Conservation (phyloP, 805 yeast species). For the Ogataea ganodermae region DNA sequence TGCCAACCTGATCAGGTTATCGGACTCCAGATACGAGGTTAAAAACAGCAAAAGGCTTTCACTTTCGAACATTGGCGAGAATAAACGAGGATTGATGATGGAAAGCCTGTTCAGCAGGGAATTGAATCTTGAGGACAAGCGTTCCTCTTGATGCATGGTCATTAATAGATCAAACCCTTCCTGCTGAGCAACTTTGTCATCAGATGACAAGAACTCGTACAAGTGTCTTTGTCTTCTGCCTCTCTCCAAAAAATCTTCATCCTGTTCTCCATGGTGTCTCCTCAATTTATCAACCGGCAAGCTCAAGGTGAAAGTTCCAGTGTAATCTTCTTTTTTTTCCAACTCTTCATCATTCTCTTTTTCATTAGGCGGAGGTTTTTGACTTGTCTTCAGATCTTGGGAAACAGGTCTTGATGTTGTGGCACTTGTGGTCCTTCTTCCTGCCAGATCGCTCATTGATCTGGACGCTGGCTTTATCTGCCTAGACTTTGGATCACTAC, state of each 20-base stretch:
- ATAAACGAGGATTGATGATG: slow-evolving; percentile 23
- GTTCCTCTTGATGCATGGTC: slow-evolving; percentile 6
- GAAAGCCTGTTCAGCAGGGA: slow-evolving; percentile 29
- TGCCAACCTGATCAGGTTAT: slow-evolving; percentile 31
- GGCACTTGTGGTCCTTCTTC: slow-evolving; percentile 7
- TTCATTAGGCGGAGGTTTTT: slow-evolving; percentile 3
- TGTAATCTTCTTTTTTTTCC: slow-evolving; percentile 19
- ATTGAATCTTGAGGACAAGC: slow-evolving; percentile 24
- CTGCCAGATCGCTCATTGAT: slow-evolving; percentile 5
- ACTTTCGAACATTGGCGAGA: slow-evolving; percentile 24
- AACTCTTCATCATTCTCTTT: slow-evolving; percentile 17
- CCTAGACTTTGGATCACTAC: slow-evolving; percentile 14
- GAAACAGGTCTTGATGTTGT: slow-evolving; percentile 10
- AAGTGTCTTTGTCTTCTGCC: slow-evolving; percentile 23
- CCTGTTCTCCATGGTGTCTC: slow-evolving; percentile 4
- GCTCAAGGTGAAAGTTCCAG: slow-evolving; percentile 21
- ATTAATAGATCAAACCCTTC: slow-evolving; percentile 23
- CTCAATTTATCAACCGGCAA: slow-evolving; percentile 14
- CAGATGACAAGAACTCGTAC: slow-evolving; percentile 28
- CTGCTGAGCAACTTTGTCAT: slow-evolving; percentile 21
- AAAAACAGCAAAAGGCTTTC: slow-evolving; percentile 14
- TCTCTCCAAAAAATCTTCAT: slow-evolving; percentile 22
- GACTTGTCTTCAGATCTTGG: slow-evolving; percentile 3
- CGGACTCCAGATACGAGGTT: slow-evolving; percentile 25
- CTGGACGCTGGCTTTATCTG: slow-evolving; percentile 7